Percentiles rank a stretch among this genome's conserved stretches.
Evolutionary conservation across 1,139 yeast genomes (phyloP).

Genomic region (Suhomyces coccinellae): DNA sequence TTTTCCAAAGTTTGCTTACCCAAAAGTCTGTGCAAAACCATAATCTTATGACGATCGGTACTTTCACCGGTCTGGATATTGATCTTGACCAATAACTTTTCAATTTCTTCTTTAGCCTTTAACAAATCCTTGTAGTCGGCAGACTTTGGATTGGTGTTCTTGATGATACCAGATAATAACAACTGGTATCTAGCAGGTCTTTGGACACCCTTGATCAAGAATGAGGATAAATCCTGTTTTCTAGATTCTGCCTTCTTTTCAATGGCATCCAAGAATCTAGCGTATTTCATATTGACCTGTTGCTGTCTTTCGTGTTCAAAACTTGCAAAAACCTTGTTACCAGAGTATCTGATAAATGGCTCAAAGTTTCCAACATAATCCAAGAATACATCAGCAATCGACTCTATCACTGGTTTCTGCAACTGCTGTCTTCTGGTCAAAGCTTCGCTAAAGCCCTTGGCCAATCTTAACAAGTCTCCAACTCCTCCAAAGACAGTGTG

Average conservation of each 20-base stretch:
- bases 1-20: constrained; percentile 83
- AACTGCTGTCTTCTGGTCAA: constrained; percentile 84
- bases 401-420: constrained; percentile 76
- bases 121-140: constrained; percentile 73
- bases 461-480: constrained; percentile 80
- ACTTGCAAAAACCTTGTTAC: constrained; percentile 94
- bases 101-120: constrained; percentile 74
- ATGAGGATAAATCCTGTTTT: constrained; percentile 89
- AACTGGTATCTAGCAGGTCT: constrained; percentile 94
- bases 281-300: constrained; percentile 84
- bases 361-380: constrained; percentile 86
- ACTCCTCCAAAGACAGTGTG: constrained; percentile 91
- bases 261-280: constrained; percentile 88
- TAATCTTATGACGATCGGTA: constrained; percentile 87
- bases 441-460: constrained; percentile 84
- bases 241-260: constrained; percentile 87
- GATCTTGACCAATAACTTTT: constrained; percentile 74
- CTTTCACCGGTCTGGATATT: constrained; percentile 93
- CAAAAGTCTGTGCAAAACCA: constrained; percentile 72
- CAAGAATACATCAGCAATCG: constrained; percentile 83
- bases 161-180: constrained; percentile 77
- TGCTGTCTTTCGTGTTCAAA: constrained; percentile 95
- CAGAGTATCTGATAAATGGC: constrained; percentile 90
- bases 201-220: constrained; percentile 92
- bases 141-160: constrained; percentile 72